Evolutionary conservation across 805 yeast genomes (phyloP), one percentile per base, ranked within the genome.

Genomic region (Zygosaccharomyces gambellarensis): DNA sequence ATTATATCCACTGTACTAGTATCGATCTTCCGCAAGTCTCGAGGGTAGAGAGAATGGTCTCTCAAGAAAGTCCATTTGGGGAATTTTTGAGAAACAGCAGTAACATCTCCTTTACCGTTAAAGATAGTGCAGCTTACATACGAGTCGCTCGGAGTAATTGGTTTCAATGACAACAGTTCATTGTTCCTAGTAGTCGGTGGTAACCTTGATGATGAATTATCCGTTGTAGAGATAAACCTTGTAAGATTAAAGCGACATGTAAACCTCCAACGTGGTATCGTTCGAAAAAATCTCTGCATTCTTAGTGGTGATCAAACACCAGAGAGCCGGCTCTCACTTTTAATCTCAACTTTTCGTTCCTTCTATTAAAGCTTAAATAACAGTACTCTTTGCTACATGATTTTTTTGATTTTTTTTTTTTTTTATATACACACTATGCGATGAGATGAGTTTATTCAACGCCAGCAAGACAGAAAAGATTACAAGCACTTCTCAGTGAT

Each of bases 11-110:
- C 75, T 23, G 83, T 75, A 30, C 87, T 85, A 49, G 75, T 77
- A 69, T 62, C 96, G 46, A 90, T 84, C 61, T 87, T 90, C 28
- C 97, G 70, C 54, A 90, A 71, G 65, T 90, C 97, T 68, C 97
- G 73, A 1, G 97, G 95, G 54, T 83, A 88, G 25, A 90, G 65
- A 22, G 82, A 79, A 65, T 89, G 85, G 41, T 85, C 82, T 47
- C 81, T 78, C 10, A 94, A 70, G 56, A 94, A 84, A 49, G 80
- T 77, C 68, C 87, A 79, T 65, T 87, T 85, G 44, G 90, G 89
- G 63, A 84, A 88, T 59, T 82, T 84, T 49, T 85, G 82, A 1
- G 95, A 87, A 0, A 89, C 87, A 0, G 87, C 86, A 2, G 79
- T 74, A 23, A 90, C 87, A 43, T 81, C 77, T 1, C 98, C 99